Evolutionary conservation across 306 rosid genomes (phyloP), one percentile per base, ranked within the genome.

Genomic region (Gillenia trifoliata): DNA sequence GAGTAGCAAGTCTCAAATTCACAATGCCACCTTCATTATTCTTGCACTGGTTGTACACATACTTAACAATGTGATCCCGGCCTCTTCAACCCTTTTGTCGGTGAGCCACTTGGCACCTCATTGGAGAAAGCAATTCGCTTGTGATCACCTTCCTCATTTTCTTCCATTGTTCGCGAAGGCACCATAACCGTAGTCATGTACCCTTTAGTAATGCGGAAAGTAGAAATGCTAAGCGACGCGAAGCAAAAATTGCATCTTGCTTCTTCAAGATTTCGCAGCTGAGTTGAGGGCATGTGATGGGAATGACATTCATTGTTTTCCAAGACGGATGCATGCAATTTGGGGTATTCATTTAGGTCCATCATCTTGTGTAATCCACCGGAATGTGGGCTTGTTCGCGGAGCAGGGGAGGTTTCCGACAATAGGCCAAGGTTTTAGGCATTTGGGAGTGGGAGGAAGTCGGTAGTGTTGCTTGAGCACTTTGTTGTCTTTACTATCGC

Each of bases 291-390:
- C 55, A 34, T 13, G 49, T 75, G 5, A 87, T 79, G 0, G 81
- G 80, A n/a, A 87, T 73, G 0, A 84, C 80, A 68, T 82, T 70
- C 49, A 72, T 60, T n/a, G n/a, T 41, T 71, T 80, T 45, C 85
- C 91, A 8, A 82, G 1, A 34, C 80, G 82, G 56, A 82, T 57
- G 26, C 91, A 82, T 3, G 82, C 83, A 1, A 87, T 84, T 15
- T 84, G 78, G 78, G 0, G 86, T 74, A 76, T 82, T 41, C 40
- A 77, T 3, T 30, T 75, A 64, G 11, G 11, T 77, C 73, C 88
- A 87, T 75, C 0, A 78, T 13, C 7, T 71, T 55, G 55, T 77
- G 85, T 25, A 84, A 84, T 82, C 88, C 87, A 84, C 41, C 49
- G 26, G 19, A n/a, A 55, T 4, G 36, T 28, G 66, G 66, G 66